A percentile compares a stretch with the other conserved stretches of the same genome.
Evolutionary conservation across 345 rosid species (phyloP).

Genomic region (Murraya paniculata): DNA sequence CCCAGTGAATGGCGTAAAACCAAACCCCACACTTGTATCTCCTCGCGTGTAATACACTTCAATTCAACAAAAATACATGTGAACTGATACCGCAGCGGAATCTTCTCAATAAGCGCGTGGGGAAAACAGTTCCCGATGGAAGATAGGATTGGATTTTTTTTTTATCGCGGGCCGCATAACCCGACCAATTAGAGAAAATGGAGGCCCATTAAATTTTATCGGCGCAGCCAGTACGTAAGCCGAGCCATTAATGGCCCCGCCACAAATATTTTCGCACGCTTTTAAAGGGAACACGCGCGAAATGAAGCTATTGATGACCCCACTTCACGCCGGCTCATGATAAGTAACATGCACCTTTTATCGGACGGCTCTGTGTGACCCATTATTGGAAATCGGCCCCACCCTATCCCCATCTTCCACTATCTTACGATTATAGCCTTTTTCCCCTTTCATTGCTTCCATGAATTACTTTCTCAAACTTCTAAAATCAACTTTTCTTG

Average conservation of each 20-base stretch:
- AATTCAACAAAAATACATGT: background rate
- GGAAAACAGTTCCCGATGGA: background rate
- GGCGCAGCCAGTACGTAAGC: constrained; percentile 14
- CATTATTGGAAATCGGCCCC: constrained; percentile 18
- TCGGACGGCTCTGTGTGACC: constrained; percentile 34
- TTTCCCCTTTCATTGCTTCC: background rate
- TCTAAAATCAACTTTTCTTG: background rate
- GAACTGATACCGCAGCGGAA: too few species aligned
- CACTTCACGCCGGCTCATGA: constrained; percentile 60
- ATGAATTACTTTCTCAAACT: background rate
- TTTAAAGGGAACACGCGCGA: constrained; percentile 47
- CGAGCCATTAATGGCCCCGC: constrained; percentile 22
- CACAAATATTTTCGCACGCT: constrained; percentile 29
- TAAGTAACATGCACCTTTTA: constrained; percentile 28
- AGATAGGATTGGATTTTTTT: constrained; percentile 21
- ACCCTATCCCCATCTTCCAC: background rate
- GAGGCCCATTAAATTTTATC: constrained; percentile 26
- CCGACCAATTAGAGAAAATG: background rate
- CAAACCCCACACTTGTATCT: background rate
- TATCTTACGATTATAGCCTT: constrained; percentile 1
- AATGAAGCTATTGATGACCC: constrained; percentile 35
- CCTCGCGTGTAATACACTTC: background rate
- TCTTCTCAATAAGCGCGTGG: constrained; percentile 6
- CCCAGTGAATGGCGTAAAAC: background rate
- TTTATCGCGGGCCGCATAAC: constrained; percentile 13